Conservation (phyloP, 768 basidiomycete species). For the Lactarius indigo region DNA sequence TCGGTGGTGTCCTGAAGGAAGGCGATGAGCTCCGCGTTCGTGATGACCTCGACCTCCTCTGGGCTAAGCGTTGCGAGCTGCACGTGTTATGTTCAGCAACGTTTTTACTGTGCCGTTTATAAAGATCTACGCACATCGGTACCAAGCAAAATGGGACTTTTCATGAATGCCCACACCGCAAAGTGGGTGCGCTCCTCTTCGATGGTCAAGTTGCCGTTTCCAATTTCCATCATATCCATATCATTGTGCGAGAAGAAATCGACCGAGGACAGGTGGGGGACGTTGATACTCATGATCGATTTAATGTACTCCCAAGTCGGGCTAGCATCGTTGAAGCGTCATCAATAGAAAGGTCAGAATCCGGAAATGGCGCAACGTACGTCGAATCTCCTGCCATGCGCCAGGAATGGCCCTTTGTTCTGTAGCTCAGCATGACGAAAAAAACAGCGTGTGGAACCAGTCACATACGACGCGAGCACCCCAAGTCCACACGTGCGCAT, state of each 20-base stretch:
- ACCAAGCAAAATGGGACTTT: conserved; percentile 52
- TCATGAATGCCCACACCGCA: conserved; percentile 55
- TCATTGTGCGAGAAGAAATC: conserved; percentile 52
- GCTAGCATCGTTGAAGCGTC: conserved; percentile 27
- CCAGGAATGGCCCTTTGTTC: conserved; percentile 48
- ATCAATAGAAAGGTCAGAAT: not conserved
- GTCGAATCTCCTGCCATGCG: conserved; percentile 48
- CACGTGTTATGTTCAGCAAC: not conserved
- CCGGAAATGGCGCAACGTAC: conserved; percentile 26
- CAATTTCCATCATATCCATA: conserved; percentile 55
- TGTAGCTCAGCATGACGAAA: not conserved
- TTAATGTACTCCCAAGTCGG: conserved; percentile 50
- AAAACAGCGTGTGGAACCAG: not conserved
- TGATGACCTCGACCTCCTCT: conserved; percentile 47
- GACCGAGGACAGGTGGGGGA: conserved; percentile 38
- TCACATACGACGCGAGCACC: conserved; percentile 48
- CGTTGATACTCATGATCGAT: conserved; percentile 43
- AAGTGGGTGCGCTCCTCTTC: conserved; percentile 55
- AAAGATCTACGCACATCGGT: conserved; percentile 32
- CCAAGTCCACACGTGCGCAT: conserved; percentile 54
- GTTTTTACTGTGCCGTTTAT: not conserved
- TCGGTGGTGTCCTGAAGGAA: conserved; percentile 50
- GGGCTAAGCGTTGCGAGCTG: conserved; percentile 42
- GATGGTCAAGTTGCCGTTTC: conserved; percentile 48
- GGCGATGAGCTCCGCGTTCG: conserved; percentile 49